Conservation (phyloP, 208 protist genomes). For the Trypanosoma theileri region DNA sequence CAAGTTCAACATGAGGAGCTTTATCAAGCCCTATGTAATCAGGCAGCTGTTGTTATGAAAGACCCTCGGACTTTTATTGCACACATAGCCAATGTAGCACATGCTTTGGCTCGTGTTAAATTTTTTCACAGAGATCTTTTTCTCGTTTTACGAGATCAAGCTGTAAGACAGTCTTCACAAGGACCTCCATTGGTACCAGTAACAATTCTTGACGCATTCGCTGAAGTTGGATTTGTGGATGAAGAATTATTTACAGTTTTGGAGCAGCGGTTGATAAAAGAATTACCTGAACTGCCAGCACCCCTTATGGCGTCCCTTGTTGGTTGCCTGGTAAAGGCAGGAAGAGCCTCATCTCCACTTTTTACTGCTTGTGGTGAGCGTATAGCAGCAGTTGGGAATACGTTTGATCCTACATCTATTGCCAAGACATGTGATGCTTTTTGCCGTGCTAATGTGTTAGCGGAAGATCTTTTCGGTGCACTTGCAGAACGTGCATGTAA, state of each 20-base stretch:
- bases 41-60: constrained; percentile 49
- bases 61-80: constrained; percentile 68
- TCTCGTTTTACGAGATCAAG: constrained; percentile 73
- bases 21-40: constrained; percentile 72
- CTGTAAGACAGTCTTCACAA: constrained; percentile 42
- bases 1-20: constrained; percentile 73
- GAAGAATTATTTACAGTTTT: constrained; percentile 69
- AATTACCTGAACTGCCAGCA: constrained; percentile 49
- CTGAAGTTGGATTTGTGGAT: constrained; percentile 72
- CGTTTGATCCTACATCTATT: constrained; percentile 78
- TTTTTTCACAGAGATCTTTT: constrained; percentile 70
- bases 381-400: constrained; percentile 50
- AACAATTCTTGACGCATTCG: constrained; percentile 83
- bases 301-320: constrained; percentile 76
- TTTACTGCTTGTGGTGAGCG: constrained; percentile 45
- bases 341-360: constrained; percentile 50
- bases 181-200: constrained; percentile 65
- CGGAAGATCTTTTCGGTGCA: constrained; percentile 83
- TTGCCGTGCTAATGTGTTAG: constrained; percentile 58
- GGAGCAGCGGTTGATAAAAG: constrained; percentile 64
- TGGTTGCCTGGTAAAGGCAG: constrained; percentile 53
- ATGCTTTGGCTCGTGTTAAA: constrained; percentile 78
- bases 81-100: constrained; percentile 84
- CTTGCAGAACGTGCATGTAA: constrained; percentile 86
- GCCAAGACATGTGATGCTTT: constrained; percentile 75